These are phyloP conservation scores for Nicotiana tabacum DNA, from an alignment of 257 asterid species.

Conservation along the genomic window DNA sequence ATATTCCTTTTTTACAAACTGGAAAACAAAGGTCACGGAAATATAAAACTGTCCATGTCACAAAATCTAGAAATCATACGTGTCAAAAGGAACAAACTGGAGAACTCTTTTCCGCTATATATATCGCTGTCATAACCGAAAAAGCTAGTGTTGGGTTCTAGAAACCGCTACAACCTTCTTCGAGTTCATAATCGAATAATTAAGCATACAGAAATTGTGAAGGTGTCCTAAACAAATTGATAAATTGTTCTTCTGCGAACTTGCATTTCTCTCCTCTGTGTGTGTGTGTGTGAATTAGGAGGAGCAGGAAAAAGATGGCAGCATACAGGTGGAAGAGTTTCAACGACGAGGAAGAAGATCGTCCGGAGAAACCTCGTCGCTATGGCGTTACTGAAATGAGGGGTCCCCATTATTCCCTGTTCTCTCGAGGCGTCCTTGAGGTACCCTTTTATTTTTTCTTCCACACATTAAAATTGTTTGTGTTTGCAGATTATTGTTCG, in stretches of 20 bases:
- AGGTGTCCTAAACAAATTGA: background rate
- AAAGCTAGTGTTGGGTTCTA: constrained; percentile 20
- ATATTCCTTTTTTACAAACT: no score
- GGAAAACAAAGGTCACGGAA: no score
- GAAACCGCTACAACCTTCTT: constrained; percentile 51
- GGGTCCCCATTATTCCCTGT: constrained; percentile 67
- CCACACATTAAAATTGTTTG: background rate
- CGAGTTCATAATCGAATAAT: background rate
- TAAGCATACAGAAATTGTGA: no score
- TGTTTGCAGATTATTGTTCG: background rate
- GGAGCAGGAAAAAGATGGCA: constrained; percentile 36
- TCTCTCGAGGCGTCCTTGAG: constrained; percentile 67
- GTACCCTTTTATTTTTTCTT: constrained; percentile 20
- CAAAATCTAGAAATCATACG: background rate
- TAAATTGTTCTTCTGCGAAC: background rate
- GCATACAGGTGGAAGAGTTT: constrained; percentile 72
- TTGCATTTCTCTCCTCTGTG: background rate
- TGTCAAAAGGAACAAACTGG: background rate
- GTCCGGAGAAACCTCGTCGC: constrained; percentile 85
- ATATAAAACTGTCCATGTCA: no score
- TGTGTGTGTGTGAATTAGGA: background rate
- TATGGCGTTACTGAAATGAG: constrained; percentile 86
- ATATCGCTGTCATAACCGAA: background rate
- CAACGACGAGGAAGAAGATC: constrained; percentile 86
- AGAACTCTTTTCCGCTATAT: background rate